Conservation (phyloP, 2,329 filamentous ascomycete species). For the Fusarium sp. region DNA sequence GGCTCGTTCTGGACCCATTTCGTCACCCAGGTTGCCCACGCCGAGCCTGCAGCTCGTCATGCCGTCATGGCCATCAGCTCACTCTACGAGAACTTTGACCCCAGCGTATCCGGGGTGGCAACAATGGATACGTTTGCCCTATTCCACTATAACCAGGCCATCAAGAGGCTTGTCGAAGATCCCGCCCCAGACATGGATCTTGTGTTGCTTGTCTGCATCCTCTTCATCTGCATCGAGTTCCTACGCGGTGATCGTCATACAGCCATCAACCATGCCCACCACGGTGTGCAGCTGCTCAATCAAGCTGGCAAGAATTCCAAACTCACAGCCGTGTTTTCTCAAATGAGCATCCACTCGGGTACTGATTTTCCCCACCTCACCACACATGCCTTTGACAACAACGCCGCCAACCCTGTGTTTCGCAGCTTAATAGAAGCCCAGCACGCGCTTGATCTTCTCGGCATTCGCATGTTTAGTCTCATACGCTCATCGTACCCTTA, state of each 20-base stretch:
- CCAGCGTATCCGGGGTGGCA: not conserved
- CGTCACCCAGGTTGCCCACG: conserved; percentile 51
- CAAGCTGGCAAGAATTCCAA: conserved; percentile 39
- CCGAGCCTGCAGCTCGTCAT: conserved; percentile 53
- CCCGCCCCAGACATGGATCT: conserved; percentile 43
- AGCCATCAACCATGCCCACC: conserved; percentile 52
- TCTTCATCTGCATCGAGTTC: conserved; percentile 59
- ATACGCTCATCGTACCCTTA: conserved; percentile 46
- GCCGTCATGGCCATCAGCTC: conserved; percentile 55
- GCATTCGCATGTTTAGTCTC: conserved; percentile 46
- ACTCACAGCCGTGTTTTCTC: conserved; percentile 52
- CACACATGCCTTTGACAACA: not conserved
- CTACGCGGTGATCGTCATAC: conserved; percentile 51
- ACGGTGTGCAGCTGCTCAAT: conserved; percentile 53
- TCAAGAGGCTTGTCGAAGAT: conserved; percentile 47
- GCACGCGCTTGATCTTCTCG: conserved; percentile 44
- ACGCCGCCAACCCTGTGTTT: conserved; percentile 9
- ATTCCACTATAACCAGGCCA: conserved; percentile 56
- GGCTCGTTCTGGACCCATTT: conserved; percentile 56
- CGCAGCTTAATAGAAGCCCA: conserved; percentile 42
- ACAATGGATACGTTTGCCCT: conserved; percentile 46
- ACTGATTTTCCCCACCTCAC: conserved; percentile 14
- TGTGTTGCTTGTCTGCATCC: conserved; percentile 53
- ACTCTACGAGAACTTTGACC: conserved; percentile 51
- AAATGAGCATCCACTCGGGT: conserved; percentile 46